These are phyloP conservation scores for Lizanozyma gosingica DNA, from an alignment of 1,139 yeast genomes.

Conservation along the genomic window DNA sequence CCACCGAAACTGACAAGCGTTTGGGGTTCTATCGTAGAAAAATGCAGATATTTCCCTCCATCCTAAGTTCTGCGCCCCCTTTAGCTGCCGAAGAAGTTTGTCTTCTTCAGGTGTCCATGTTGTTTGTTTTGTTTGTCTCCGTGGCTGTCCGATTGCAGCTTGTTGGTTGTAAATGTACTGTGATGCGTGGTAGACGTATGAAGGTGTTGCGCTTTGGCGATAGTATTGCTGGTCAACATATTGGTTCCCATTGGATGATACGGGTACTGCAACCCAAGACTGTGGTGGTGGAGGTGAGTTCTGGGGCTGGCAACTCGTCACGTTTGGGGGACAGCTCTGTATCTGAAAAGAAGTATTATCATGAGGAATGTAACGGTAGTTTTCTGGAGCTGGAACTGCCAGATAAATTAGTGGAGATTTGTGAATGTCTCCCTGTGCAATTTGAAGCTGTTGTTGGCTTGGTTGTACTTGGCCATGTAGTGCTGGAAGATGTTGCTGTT, in stretches of 20 bases:
- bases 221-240: slow-evolving; percentile 2
- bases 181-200: slow-evolving; percentile 5
- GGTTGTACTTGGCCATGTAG: not conserved
- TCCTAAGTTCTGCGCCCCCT: slow-evolving; percentile 34
- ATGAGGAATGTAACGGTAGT: not conserved
- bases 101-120: slow-evolving; percentile 36
- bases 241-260: slow-evolving; percentile 2
- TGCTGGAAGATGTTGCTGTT: slow-evolving; percentile 3
- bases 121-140: slow-evolving; percentile 23
- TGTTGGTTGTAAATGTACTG: not conserved
- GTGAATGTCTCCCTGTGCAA: not conserved
- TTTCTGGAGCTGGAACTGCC: slow-evolving; percentile 1
- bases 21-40: slow-evolving; percentile 36
- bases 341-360: not conserved
- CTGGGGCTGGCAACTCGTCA: slow-evolving; percentile 1
- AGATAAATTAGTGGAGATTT: not conserved
- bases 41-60: slow-evolving; percentile 39
- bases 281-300: slow-evolving; percentile 5
- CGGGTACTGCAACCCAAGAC: slow-evolving; percentile 6
- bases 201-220: slow-evolving; percentile 2
- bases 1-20: slow-evolving; percentile 43
- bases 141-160: slow-evolving; percentile 1
- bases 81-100: slow-evolving; percentile 26
- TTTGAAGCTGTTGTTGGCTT: slow-evolving; percentile 1
- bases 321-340: slow-evolving; percentile 1